Evolutionary conservation across 106 monocot genomes (phyloP).

Genomic region (Dendrobium catenatum): DNA sequence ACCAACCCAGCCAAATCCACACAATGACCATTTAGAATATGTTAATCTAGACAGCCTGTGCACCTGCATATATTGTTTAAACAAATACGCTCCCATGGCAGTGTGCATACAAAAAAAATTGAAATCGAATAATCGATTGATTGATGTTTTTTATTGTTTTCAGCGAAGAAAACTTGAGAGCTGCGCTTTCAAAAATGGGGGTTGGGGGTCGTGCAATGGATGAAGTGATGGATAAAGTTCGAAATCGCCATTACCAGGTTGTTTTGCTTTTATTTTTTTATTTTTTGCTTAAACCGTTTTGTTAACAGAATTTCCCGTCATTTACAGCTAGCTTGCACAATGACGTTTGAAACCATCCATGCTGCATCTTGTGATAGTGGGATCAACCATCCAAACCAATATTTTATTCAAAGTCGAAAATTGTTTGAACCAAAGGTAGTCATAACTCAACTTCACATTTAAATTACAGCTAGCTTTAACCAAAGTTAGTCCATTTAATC

Average conservation of each 20-base stretch:
- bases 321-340: constrained; percentile 77
- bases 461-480: neutral
- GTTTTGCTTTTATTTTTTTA: neutral
- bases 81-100: no score
- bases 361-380: constrained; percentile 53
- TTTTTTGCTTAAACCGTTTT: neutral
- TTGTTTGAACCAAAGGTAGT: constrained; percentile 27
- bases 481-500: no score
- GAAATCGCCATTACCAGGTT: constrained; percentile 83
- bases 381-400: constrained; percentile 65
- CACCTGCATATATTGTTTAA: no score
- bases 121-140: neutral
- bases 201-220: constrained; percentile 57
- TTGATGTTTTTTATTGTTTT: neutral
- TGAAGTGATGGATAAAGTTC: constrained; percentile 84
- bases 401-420: constrained; percentile 51
- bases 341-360: constrained; percentile 82
- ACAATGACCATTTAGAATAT: no score
- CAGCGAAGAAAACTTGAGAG: constrained; percentile 82
- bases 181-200: constrained; percentile 84
- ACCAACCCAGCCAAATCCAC: no score
- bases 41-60: no score
- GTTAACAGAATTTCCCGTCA: constrained; percentile 3
- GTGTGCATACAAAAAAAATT: no score
- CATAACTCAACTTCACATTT: neutral